phyloP scores from a whole-genome alignment of 129 eudicot genomes.

The Scalesia atractyloides region DNA sequence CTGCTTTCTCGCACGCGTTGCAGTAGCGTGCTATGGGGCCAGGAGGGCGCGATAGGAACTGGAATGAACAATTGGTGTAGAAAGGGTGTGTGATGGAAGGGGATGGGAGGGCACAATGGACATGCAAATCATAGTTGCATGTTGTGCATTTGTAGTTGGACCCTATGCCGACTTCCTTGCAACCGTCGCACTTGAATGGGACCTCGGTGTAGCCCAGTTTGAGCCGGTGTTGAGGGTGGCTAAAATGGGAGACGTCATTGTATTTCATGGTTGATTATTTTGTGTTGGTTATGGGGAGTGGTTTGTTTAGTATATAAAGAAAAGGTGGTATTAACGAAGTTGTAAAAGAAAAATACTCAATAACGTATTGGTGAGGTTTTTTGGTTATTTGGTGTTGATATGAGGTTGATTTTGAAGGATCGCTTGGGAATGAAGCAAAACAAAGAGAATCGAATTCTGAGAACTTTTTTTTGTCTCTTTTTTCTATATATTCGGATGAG shows the following conservation, averaged over 20 bases:
- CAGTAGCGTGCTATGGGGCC: conserved; percentile 52
- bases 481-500: neutral
- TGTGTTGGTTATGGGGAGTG: conserved; percentile 28
- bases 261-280: conserved; percentile 40
- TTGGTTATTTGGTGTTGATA: conserved; percentile 19
- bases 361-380: conserved; percentile 35
- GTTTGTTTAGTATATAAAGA: conserved; percentile 16
- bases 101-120: conserved; percentile 50
- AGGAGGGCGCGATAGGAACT: conserved; percentile 41
- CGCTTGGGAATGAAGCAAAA: conserved; percentile 49
- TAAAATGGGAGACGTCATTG: conserved; percentile 44
- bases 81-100: conserved; percentile 58
- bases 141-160: conserved; percentile 50
- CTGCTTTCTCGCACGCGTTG: conserved; percentile 52
- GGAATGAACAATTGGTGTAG: conserved; percentile 55
- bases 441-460: conserved; percentile 35
- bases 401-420: conserved; percentile 23
- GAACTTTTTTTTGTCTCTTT: neutral
- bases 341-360: conserved; percentile 20
- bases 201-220: conserved; percentile 52
- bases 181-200: conserved; percentile 72
- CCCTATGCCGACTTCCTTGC: conserved; percentile 73
- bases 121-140: conserved; percentile 63
- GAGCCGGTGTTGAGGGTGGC: conserved; percentile 63
- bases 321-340: conserved; percentile 10